A percentile compares a stretch with the other conserved stretches of the same genome.
Evolutionary conservation across 2,329 filamentous ascomycete genomes (phyloP).

Genomic region (Metarhizium humberi): DNA sequence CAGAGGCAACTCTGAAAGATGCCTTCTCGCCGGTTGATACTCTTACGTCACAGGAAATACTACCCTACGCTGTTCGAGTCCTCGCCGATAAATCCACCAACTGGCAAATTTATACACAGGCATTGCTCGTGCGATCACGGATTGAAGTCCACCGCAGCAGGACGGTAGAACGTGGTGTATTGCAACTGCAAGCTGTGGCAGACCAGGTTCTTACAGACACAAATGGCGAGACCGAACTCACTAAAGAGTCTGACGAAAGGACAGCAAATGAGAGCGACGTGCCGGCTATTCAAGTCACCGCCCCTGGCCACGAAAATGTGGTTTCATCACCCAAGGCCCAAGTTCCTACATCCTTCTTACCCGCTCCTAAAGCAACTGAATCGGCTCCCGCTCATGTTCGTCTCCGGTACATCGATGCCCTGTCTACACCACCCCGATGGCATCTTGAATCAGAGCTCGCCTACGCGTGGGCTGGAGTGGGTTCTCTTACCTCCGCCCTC

Average conservation of each 20-base stretch:
- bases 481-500: constrained; percentile 78
- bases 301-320: constrained; percentile 21
- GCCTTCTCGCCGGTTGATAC: constrained; percentile 74
- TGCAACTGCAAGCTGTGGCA: constrained; percentile 90
- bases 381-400: constrained; percentile 69
- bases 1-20: constrained; percentile 81
- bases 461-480: constrained; percentile 81
- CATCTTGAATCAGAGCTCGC: constrained; percentile 90
- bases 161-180: constrained; percentile 78
- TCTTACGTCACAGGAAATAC: constrained; percentile 83
- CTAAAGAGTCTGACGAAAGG: constrained; percentile 16
- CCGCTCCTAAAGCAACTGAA: constrained; percentile 63
- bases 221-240: constrained; percentile 20
- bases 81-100: constrained; percentile 84
- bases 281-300: constrained; percentile 36
- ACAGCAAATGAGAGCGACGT: constrained; percentile 22
- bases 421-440: constrained; percentile 82
- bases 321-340: constrained; percentile 7
- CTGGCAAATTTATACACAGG: constrained; percentile 97
- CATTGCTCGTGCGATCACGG: constrained; percentile 76
- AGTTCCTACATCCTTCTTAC: constrained; percentile 70
- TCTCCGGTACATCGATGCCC: constrained; percentile 72
- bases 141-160: constrained; percentile 83
- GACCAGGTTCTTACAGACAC: constrained; percentile 93
- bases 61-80: constrained; percentile 84